phyloP scores from a whole-genome alignment of 2,329 filamentous ascomycete genomes.

The Claviceps sp. region DNA sequence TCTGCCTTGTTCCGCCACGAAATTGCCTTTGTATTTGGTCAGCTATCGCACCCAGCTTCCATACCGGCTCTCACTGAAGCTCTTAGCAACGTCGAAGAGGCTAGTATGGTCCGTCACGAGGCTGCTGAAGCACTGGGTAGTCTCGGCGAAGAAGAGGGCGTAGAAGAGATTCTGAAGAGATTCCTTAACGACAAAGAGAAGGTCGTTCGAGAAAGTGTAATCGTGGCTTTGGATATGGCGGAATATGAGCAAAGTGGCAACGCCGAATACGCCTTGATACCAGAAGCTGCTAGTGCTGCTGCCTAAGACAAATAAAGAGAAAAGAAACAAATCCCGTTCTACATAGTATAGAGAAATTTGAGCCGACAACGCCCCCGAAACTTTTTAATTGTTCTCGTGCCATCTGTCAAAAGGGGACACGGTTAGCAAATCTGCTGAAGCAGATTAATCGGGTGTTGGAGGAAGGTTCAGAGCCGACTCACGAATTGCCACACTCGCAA shows the following conservation, averaged over 20 bases:
- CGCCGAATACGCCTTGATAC: constrained; percentile 83
- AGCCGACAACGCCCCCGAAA: neutral
- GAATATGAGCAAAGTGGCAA: constrained; percentile 87
- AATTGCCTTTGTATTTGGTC: constrained; percentile 95
- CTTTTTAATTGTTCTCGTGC: constrained; percentile 48
- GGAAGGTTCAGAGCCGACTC: constrained; percentile 20
- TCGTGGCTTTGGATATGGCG: constrained; percentile 95
- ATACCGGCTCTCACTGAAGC: constrained; percentile 76
- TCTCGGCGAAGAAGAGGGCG: constrained; percentile 82
- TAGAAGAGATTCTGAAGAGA: constrained; percentile 68
- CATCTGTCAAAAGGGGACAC: constrained; percentile 18
- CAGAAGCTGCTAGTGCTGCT: constrained; percentile 37
- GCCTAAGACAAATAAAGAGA: constrained; percentile 17
- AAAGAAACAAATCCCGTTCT: neutral
- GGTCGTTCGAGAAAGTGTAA: constrained; percentile 86
- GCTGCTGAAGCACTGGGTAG: constrained; percentile 92
- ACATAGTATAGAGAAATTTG: constrained; percentile 2
- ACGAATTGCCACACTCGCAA: constrained; percentile 80
- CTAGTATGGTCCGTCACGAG: constrained; percentile 94
- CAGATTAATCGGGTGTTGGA: neutral
- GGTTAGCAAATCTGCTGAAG: constrained; percentile 2
- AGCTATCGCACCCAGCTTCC: constrained; percentile 89
- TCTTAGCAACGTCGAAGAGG: constrained; percentile 67
- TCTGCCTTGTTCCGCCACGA: constrained; percentile 95
- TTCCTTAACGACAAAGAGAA: constrained; percentile 86